These are phyloP conservation scores for Ogataea pini DNA, from an alignment of 805 yeast species.

Conservation along the genomic window DNA sequence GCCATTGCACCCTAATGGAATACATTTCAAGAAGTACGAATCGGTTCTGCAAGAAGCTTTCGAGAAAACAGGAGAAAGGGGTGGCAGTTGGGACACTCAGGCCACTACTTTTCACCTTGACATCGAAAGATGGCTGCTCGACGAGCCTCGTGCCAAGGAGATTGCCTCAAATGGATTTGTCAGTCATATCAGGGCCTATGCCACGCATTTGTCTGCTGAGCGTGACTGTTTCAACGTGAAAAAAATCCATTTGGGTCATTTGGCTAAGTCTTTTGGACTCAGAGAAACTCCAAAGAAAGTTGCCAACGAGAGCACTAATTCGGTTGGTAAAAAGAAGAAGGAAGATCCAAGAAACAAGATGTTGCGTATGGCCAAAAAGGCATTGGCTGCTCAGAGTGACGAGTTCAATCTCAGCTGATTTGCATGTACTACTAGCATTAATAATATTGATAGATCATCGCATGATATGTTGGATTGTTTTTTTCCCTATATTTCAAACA, in stretches of 20 bases:
- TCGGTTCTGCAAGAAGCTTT: conserved; percentile 34
- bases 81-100: conserved; percentile 77
- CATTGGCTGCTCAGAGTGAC: conserved; percentile 59
- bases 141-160: conserved; percentile 57
- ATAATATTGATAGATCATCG: not conserved
- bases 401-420: conserved; percentile 66
- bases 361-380: conserved; percentile 72
- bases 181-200: conserved; percentile 91
- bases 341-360: conserved; percentile 72
- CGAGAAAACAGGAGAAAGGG: conserved; percentile 27
- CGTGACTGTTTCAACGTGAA: conserved; percentile 80
- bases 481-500: not conserved
- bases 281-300: conserved; percentile 91
- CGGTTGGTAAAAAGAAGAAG: conserved; percentile 46
- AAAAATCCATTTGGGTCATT: conserved; percentile 86
- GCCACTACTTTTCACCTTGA: conserved; percentile 97
- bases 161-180: conserved; percentile 80
- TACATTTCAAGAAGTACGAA: conserved; percentile 52
- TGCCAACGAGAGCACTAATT: conserved; percentile 46
- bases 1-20: conserved; percentile 49
- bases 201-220: conserved; percentile 87
- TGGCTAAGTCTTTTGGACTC: conserved; percentile 91
- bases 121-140: conserved; percentile 85
- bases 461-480: no score
- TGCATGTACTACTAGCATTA: conserved; percentile 1